Evolutionary conservation across 305 asterid species (phyloP), one percentile per base, ranked within the genome.

Genomic region (Fraxinus latifolia): DNA sequence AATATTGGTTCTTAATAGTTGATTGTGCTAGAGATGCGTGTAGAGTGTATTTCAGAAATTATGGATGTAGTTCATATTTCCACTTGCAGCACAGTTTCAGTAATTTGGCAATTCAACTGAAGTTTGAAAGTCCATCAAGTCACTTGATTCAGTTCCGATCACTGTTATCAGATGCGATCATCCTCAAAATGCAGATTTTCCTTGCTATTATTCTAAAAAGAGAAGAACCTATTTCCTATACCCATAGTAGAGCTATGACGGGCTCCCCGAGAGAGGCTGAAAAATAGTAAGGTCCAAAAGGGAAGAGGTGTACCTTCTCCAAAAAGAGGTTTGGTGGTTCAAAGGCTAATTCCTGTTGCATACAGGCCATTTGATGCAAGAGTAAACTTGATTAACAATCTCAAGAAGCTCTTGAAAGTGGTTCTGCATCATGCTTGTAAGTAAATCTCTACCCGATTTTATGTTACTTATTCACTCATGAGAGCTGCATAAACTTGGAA

Each of bases 181-280:
- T 81, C 95, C 98, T 58, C 99, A 96, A 86, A 96, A 96, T 90
- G 90, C 95, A 76, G 99, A 94, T 89, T 90, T 94, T 23, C 98
- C 99, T 79, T 97, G 92, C 77, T 89, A 92, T 84, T 91, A 91
- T 86, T 92, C 98, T 19, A 94, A 85, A 86, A 88, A 79, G 97
- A 92, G 87, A 95, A 93, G 89, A 95, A 94, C 90, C 99, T 97
- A 32, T 96, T 96, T 85, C 98, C 98, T 8, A 83, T 94, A 84
- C 98, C 99, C 82, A 81, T 96, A 31, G 88, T 94, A 72, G 99
- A 96, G 89, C 87, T 96, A 86, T 84, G 98, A 9, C 86, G 98
- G 83, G 91, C 91, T 85, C 98, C 99, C 34, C 86, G 98, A 84
- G 92, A 90, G 88, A 94, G 97, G 90, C 72, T 89, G 87, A 96